These are phyloP conservation scores for Ganoderma multipileum DNA, from an alignment of 1,284 basidiomycete genomes.

Conservation along the genomic window DNA sequence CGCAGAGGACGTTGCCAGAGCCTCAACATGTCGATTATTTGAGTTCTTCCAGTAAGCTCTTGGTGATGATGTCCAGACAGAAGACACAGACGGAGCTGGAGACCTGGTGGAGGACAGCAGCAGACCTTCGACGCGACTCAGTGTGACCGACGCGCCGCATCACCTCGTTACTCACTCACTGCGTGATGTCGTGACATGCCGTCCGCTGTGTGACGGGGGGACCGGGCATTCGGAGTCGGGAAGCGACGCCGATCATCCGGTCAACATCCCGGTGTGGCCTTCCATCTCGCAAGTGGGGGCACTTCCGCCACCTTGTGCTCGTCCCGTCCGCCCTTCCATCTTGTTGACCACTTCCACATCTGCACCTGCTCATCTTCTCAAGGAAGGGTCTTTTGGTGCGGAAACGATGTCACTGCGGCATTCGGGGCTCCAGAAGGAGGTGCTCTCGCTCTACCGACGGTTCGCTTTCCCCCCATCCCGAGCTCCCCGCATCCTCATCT, in stretches of 20 bases:
- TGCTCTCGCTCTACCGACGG: conserved; percentile 77
- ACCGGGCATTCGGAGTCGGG: conserved; percentile 7
- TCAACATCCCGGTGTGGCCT: too few species aligned
- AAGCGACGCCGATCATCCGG: background rate
- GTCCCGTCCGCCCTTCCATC: background rate
- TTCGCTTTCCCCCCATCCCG: conserved; percentile 31
- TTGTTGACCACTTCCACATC: background rate
- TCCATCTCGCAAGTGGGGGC: background rate
- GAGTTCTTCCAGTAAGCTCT: background rate
- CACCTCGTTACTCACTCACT: conserved; percentile 24
- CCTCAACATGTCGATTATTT: conserved; percentile 1
- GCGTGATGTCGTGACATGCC: conserved; percentile 1
- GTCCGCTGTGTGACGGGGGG: conserved; percentile 1
- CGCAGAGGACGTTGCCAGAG: background rate
- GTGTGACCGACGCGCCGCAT: conserved; percentile 22
- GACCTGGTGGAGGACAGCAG: background rate
- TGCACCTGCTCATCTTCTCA: background rate
- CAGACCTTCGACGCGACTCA: conserved; percentile 14
- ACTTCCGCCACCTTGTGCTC: background rate
- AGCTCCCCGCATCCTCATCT: conserved; percentile 2
- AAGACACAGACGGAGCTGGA: background rate
- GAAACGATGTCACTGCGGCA: conserved; percentile 33
- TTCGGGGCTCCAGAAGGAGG: conserved; percentile 76
- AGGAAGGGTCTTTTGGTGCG: background rate
- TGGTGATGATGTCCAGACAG: background rate